Evolutionary conservation across 1,139 yeast species (phyloP).

Genomic region (Suhomyces wounanorum): DNA sequence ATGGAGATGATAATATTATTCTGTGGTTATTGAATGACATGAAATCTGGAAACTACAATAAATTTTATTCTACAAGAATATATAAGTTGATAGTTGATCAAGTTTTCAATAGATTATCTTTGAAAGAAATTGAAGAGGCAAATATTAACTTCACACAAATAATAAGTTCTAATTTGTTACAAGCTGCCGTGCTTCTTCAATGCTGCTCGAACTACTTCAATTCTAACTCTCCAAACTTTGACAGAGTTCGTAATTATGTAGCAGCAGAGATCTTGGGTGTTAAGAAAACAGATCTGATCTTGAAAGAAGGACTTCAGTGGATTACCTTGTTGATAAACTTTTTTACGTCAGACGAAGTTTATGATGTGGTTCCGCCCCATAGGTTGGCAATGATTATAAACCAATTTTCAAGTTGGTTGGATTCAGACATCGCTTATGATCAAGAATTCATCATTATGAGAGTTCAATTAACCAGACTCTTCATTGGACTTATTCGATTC

Average conservation of each 20-base stretch:
- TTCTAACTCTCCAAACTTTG: constrained; percentile 35
- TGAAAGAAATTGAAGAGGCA: constrained; percentile 26
- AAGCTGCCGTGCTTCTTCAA: constrained; percentile 40
- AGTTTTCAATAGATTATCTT: constrained; percentile 32
- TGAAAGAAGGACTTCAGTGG: constrained; percentile 45
- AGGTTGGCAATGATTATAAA: constrained; percentile 61
- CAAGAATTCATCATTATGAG: constrained; percentile 52
- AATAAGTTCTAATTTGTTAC: constrained; percentile 32
- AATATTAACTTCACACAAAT: constrained; percentile 34
- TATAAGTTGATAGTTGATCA: constrained; percentile 24
- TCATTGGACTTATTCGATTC: constrained; percentile 30
- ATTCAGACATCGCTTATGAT: constrained; percentile 63
- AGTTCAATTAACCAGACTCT: constrained; percentile 52
- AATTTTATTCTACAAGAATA: constrained; percentile 32
- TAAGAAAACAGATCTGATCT: constrained; percentile 38
- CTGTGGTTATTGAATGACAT: constrained; percentile 4
- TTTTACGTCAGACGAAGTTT: constrained; percentile 35
- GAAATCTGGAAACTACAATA: not conserved
- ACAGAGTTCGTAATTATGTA: constrained; percentile 58
- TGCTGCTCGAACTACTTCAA: constrained; percentile 37
- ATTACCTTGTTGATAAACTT: constrained; percentile 54
- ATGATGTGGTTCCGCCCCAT: constrained; percentile 54
- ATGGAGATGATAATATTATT: not conserved
- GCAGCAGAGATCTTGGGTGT: constrained; percentile 68
- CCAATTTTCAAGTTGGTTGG: constrained; percentile 57